phyloP scores from a whole-genome alignment of 768 basidiomycete genomes.

The Amyloporia xantha region DNA sequence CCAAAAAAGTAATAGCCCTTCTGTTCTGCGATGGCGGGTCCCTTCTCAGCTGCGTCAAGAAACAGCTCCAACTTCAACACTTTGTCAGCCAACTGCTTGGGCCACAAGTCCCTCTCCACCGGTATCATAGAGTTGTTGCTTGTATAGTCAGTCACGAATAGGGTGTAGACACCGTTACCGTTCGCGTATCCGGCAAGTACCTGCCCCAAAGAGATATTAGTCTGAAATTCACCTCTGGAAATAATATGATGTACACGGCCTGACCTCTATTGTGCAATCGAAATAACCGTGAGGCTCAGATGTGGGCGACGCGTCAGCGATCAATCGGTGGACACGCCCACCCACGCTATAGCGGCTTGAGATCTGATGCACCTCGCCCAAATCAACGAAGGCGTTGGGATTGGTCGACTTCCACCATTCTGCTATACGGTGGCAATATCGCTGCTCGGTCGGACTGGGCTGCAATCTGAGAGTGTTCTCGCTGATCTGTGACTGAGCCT shows the following conservation, averaged over 20 bases:
- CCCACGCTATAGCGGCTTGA: not conserved
- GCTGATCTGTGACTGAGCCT: conserved; percentile 11
- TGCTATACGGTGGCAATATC: conserved; percentile 17
- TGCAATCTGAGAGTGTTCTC: conserved; percentile 9
- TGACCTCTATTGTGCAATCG: conserved; percentile 39
- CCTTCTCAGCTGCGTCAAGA: conserved; percentile 41
- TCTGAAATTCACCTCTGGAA: not conserved
- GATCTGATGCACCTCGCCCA: conserved; percentile 9
- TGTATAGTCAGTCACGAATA: conserved; percentile 69
- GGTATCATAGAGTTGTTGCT: conserved; percentile 28
- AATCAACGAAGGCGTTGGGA: conserved; percentile 3
- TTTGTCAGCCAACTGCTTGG: conserved; percentile 33
- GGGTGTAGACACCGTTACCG: conserved; percentile 31
- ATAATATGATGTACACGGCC: conserved; percentile 2
- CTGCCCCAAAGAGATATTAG: conserved; percentile 25
- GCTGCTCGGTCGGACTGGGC: conserved; percentile 13
- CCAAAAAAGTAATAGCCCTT: conserved; percentile 42
- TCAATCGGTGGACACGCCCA: conserved; percentile 15
- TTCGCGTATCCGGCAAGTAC: conserved; percentile 40
- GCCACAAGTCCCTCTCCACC: conserved; percentile 41
- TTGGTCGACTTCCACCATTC: conserved; percentile 24
- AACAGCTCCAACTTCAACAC: conserved; percentile 56
- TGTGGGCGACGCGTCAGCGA: conserved; percentile 17
- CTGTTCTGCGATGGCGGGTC: conserved; percentile 37
- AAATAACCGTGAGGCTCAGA: conserved; percentile 18